Percentiles rank a stretch among this genome's conserved stretches.
Evolutionary conservation across 1,284 basidiomycete species (phyloP).

Genomic region (Papiliotrema terrestris): DNA sequence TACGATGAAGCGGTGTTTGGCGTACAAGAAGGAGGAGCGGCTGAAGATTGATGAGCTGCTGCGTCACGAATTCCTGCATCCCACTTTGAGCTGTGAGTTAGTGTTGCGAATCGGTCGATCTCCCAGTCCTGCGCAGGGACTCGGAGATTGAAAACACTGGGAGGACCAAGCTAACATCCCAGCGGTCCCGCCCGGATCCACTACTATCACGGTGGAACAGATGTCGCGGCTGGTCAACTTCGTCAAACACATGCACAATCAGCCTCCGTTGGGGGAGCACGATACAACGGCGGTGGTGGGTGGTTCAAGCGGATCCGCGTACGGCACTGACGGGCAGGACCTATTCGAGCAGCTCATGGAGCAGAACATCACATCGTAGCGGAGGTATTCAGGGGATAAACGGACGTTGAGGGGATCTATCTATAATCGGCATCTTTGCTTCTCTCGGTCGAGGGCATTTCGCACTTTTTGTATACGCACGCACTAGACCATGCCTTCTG

Average conservation of each 20-base stretch:
- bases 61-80: conserved; percentile 48
- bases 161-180: background rate
- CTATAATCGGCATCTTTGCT: background rate
- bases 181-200: conserved; percentile 30
- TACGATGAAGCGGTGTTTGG: conserved; percentile 52
- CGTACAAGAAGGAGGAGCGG: conserved; percentile 51
- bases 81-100: conserved; percentile 3
- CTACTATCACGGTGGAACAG: conserved; percentile 38
- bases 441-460: too few species aligned
- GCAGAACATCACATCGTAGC: conserved; percentile 20
- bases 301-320: background rate
- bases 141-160: background rate
- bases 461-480: too few species aligned
- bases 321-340: conserved; percentile 17
- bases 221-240: conserved; percentile 43
- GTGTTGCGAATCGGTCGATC: too few species aligned
- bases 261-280: conserved; percentile 13
- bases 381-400: background rate
- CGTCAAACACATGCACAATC: conserved; percentile 24
- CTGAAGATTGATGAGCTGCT: conserved; percentile 54
- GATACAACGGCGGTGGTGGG: conserved; percentile 31
- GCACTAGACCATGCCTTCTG: too few species aligned
- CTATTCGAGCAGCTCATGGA: conserved; percentile 35
- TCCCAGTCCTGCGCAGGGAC: background rate
- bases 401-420: too few species aligned